These are phyloP conservation scores for Pigoraptor vietnamica DNA, from an alignment of 78 protist species.

Conservation along the genomic window DNA sequence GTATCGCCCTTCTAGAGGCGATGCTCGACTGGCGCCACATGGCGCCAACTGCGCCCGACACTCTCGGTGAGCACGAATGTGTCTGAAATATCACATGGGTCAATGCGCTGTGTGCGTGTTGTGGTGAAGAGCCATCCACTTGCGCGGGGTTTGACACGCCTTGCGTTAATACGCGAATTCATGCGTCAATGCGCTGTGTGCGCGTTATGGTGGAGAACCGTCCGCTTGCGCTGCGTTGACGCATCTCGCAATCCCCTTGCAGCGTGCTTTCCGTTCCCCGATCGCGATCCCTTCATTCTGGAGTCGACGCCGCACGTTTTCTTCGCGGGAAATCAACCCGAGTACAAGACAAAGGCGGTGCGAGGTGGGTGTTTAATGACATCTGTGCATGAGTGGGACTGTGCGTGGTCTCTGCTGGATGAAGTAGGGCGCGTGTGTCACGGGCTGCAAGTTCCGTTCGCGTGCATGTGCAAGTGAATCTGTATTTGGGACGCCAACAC, in stretches of 20 bases:
- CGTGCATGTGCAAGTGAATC: too few species aligned
- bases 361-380: neutral
- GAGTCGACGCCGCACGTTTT: slow-evolving; percentile 23
- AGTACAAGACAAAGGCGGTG: neutral
- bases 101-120: neutral
- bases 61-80: slow-evolving; percentile 3
- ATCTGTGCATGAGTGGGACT: too few species aligned
- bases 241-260: neutral
- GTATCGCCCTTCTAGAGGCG: neutral
- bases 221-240: too few species aligned
- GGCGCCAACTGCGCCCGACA: slow-evolving; percentile 62
- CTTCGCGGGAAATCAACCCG: slow-evolving; percentile 52
- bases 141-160: neutral
- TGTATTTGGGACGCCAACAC: too few species aligned
- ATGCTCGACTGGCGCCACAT: slow-evolving; percentile 31
- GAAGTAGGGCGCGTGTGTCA: too few species aligned
- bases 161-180: neutral
- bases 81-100: too few species aligned
- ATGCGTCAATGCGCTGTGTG: neutral
- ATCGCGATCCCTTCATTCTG: slow-evolving; percentile 36
- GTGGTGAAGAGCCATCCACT: neutral
- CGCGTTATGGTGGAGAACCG: neutral
- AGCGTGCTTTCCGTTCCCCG: slow-evolving; percentile 35
- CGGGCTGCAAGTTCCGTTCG: too few species aligned
- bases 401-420: too few species aligned